A percentile compares a stretch with the other conserved stretches of the same genome.
These are phyloP conservation scores for Mollisia scopiformis DNA, from an alignment of 2,329 filamentous ascomycete species.

Conservation along the genomic window DNA sequence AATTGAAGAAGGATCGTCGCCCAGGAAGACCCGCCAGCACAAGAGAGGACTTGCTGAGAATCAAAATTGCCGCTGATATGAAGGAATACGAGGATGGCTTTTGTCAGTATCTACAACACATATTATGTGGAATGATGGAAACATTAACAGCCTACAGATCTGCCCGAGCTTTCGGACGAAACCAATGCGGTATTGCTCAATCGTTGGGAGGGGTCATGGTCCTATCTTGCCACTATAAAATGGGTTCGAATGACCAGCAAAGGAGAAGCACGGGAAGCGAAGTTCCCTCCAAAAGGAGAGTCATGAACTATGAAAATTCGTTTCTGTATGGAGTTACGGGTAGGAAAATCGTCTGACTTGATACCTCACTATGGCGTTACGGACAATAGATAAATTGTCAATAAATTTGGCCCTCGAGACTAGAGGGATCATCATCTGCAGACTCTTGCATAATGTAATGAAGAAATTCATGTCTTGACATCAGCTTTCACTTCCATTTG, in stretches of 20 bases:
- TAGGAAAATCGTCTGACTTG: background rate
- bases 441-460: background rate
- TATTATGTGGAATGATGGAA: background rate
- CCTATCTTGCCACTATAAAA: slow-evolving; percentile 72
- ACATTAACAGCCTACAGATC: slow-evolving; percentile 44
- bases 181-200: slow-evolving; percentile 68
- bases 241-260: slow-evolving; percentile 75
- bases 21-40: slow-evolving; percentile 78
- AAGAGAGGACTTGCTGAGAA: slow-evolving; percentile 75
- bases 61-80: slow-evolving; percentile 70
- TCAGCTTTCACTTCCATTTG: background rate
- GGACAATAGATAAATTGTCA: background rate
- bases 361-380: background rate
- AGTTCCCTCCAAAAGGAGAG: slow-evolving; percentile 72
- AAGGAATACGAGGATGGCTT: slow-evolving; percentile 86
- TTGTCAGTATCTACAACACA: slow-evolving; percentile 52
- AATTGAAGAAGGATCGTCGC: slow-evolving; percentile 69
- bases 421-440: background rate
- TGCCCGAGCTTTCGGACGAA: slow-evolving; percentile 75
- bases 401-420: background rate
- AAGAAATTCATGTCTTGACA: background rate
- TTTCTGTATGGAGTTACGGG: background rate
- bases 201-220: slow-evolving; percentile 84
- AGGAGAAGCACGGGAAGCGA: slow-evolving; percentile 68
- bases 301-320: slow-evolving; percentile 22